Base-by-base conservation (phyloP, 768 basidiomycete species). In the Lactarius deliciosus region DNA sequence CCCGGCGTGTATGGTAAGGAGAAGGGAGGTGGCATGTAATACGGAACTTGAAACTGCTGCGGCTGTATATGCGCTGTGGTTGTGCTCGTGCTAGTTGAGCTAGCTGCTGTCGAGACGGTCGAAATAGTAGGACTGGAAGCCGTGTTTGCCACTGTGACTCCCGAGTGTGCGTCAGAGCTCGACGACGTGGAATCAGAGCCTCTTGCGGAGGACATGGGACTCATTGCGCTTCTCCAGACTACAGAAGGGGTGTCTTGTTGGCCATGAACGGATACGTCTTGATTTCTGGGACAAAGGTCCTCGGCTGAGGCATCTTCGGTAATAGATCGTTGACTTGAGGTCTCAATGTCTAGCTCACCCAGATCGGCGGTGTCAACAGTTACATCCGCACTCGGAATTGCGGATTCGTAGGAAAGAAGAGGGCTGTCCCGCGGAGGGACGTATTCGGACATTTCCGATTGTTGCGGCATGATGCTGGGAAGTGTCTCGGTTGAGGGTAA, bases 1-100 rank as follows among this genome's bases (percentile, higher is more conserved):
- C 58, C 63, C 15, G 64, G 57, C 25, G 70, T 71, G 8, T 72
- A 74, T 16, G 76, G 72, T 66, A 77, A 71, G n/a, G 73, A 61
- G 67, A 75, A 78, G 1, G 80, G 76, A 13, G 76, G 73, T 13
- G 77, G 75, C 71, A 78, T 71, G 64, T 80, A 81, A 70, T 78
- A 81, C 10, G 79, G 77, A 36, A 76, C 73, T 55, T 65, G 66
- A 5, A 64, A 57, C 25, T 68, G 69, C 25, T 68, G 69, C 3
- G 69, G 71, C 28, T 70, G 70, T 30, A 64, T 59, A 36, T 73
- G 71, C 28, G 75, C 71, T 47, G 74, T 63, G 50, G 72, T 71
- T 30, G 73, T 28, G 62, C 62, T 36, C 60, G 68, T 8, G 34
- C 60, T n/a, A 41, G 57, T 38, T 25, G 71, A 18, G 4, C 50